Conservation (phyloP, 495 filamentous ascomycete genomes). For the Usnea hakonensis region DNA sequence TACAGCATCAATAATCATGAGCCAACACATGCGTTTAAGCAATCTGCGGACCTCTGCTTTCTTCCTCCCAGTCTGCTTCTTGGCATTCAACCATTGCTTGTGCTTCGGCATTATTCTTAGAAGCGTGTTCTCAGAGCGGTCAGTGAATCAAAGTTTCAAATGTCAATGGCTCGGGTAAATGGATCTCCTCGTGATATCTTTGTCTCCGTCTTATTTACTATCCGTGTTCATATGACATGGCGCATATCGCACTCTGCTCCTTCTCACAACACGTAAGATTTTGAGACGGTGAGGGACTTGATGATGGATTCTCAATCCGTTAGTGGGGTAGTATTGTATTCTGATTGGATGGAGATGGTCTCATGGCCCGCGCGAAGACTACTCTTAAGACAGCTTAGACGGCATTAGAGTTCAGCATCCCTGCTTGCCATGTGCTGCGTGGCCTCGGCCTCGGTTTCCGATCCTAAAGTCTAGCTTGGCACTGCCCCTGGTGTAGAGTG, state of each 20-base stretch:
- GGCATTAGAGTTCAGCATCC: background rate
- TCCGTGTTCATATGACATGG: background rate
- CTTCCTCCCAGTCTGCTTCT: slow-evolving; percentile 38
- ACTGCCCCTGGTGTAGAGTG: background rate
- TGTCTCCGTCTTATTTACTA: background rate
- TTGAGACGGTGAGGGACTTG: background rate
- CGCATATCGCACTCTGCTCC: no score
- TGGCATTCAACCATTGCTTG: slow-evolving; percentile 43
- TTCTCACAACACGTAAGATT: no score
- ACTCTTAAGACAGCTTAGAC: background rate
- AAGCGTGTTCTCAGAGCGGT: background rate
- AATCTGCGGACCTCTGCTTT: slow-evolving; percentile 6
- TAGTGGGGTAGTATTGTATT: background rate
- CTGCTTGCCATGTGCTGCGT: background rate
- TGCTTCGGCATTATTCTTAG: slow-evolving; percentile 44
- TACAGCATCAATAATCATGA: slow-evolving; percentile 14
- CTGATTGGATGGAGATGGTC: background rate
- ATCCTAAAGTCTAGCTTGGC: no score
- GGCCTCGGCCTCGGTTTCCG: background rate
- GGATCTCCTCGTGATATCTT: background rate
- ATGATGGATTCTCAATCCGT: no score
- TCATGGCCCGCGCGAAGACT: background rate
- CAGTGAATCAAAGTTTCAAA: no score
- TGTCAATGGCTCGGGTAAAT: background rate
- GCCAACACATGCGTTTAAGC: background rate